Evolutionary conservation across 2,329 filamentous ascomycete genomes (phyloP).

Genomic region (Aspergillus spinulosporus): DNA sequence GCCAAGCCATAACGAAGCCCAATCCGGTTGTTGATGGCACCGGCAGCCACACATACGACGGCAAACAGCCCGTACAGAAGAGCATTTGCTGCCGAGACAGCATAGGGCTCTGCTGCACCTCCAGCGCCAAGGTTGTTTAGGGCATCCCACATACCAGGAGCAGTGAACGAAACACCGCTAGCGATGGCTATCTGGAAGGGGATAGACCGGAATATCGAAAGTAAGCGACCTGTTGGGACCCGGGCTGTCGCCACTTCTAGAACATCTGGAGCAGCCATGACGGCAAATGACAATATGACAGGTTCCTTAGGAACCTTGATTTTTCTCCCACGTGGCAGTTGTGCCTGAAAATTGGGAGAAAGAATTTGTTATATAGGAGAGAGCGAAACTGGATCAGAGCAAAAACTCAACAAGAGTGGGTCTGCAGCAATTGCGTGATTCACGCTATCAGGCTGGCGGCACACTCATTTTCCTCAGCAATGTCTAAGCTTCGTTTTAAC

Average conservation of each 20-base stretch:
- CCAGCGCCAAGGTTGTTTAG: slow-evolving; percentile 16
- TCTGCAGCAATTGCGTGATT: background rate
- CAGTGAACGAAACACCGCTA: slow-evolving; percentile 17
- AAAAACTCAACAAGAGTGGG: background rate
- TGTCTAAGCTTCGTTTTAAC: background rate
- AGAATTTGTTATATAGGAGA: background rate
- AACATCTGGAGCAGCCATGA: background rate
- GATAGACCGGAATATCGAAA: slow-evolving; percentile 11
- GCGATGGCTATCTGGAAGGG: slow-evolving; percentile 19
- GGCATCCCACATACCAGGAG: slow-evolving; percentile 18
- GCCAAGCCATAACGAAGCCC: slow-evolving; percentile 15
- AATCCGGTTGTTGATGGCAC: slow-evolving; percentile 19
- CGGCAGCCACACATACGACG: slow-evolving; percentile 15
- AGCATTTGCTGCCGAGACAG: slow-evolving; percentile 15
- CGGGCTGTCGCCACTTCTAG: background rate
- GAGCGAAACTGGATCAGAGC: background rate
- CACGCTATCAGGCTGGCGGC: background rate
- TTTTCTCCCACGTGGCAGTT: background rate
- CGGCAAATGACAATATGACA: background rate
- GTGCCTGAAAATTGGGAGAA: background rate
- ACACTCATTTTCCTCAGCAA: background rate
- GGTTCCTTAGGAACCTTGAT: background rate
- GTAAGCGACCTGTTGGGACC: background rate
- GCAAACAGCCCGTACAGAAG: slow-evolving; percentile 16
- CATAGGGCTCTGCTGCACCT: slow-evolving; percentile 16